Percentiles rank a stretch among this genome's conserved stretches.
Evolutionary conservation across 495 filamentous ascomycete species (phyloP).

Genomic region (Baudoinia panamericana): DNA sequence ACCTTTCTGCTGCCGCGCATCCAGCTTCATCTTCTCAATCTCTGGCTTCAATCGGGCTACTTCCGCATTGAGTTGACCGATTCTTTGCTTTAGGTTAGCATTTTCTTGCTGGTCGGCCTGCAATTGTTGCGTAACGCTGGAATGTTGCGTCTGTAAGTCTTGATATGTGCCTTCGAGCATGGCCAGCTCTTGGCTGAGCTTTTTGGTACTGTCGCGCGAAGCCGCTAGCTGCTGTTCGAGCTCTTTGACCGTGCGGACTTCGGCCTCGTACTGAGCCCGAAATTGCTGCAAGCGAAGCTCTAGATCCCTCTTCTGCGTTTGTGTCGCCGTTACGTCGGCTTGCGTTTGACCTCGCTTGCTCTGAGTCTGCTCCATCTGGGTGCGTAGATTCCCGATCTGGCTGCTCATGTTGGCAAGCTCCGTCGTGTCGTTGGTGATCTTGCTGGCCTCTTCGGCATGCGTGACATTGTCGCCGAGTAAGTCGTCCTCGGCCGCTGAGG

Average conservation of each 20-base stretch:
- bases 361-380: conserved; percentile 87
- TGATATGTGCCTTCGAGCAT: conserved; percentile 69
- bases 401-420: conserved; percentile 96
- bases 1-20: conserved; percentile 87
- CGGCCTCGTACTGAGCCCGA: conserved; percentile 78
- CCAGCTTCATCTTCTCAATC: conserved; percentile 77
- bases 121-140: conserved; percentile 56
- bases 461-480: conserved; percentile 80
- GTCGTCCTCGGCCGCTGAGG: conserved; percentile 52
- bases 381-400: conserved; percentile 76
- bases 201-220: conserved; percentile 67
- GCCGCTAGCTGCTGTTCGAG: conserved; percentile 68
- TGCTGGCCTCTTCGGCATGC: conserved; percentile 67
- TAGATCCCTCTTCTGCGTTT: conserved; percentile 78
- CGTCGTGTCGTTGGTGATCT: conserved; percentile 71
- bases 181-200: conserved; percentile 66
- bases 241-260: conserved; percentile 69
- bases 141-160: conserved; percentile 75
- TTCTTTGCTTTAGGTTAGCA: conserved; percentile 68
- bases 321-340: conserved; percentile 62
- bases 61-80: conserved; percentile 66
- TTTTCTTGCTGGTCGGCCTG: conserved; percentile 86
- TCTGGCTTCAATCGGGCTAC: conserved; percentile 71
- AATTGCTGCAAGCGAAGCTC: conserved; percentile 75
- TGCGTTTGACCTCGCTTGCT: conserved; percentile 63